A percentile compares a stretch with the other conserved stretches of the same genome.
Conservation (phyloP, 2,329 filamentous ascomycete genomes). For the Sporothrix humicola region DNA sequence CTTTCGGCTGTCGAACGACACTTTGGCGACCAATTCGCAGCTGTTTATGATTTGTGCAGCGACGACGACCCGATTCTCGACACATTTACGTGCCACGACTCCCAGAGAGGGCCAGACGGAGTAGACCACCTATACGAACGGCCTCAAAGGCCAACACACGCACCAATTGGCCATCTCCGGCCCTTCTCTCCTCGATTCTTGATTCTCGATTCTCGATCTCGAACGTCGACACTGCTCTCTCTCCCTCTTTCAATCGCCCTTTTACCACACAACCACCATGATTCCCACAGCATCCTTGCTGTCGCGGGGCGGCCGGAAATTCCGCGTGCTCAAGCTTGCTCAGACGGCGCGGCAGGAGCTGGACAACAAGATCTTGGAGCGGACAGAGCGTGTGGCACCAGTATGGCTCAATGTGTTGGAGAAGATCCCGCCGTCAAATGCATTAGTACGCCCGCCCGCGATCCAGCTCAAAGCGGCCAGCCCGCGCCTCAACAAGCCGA, state of each 20-base stretch:
- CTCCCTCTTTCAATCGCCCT: too few species aligned
- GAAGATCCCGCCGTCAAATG: conserved; percentile 63
- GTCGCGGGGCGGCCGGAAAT: conserved; percentile 41
- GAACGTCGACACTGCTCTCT: too few species aligned
- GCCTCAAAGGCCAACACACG: background rate
- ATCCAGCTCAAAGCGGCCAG: conserved; percentile 51
- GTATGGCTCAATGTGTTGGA: conserved; percentile 60
- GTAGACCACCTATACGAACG: background rate
- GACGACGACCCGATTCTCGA: background rate
- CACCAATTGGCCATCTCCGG: conserved; percentile 7
- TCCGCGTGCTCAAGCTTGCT: conserved; percentile 51
- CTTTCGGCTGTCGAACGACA: background rate
- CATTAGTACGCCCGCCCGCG: conserved; percentile 60
- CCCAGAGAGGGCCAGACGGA: background rate
- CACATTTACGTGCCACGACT: background rate
- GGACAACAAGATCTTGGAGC: conserved; percentile 43
- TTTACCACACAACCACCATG: conserved; percentile 41
- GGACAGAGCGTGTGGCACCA: conserved; percentile 45
- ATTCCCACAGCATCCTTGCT: too few species aligned
- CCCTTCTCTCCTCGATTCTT: background rate
- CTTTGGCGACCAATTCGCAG: too few species aligned
- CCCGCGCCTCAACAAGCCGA: conserved; percentile 66
- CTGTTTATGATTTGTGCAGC: too few species aligned
- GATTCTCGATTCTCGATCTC: background rate
- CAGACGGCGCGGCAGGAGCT: conserved; percentile 49